These are phyloP conservation scores for Schizochytrium sp. DNA, from an alignment of 108 stramenopile genomes.

Conservation along the genomic window DNA sequence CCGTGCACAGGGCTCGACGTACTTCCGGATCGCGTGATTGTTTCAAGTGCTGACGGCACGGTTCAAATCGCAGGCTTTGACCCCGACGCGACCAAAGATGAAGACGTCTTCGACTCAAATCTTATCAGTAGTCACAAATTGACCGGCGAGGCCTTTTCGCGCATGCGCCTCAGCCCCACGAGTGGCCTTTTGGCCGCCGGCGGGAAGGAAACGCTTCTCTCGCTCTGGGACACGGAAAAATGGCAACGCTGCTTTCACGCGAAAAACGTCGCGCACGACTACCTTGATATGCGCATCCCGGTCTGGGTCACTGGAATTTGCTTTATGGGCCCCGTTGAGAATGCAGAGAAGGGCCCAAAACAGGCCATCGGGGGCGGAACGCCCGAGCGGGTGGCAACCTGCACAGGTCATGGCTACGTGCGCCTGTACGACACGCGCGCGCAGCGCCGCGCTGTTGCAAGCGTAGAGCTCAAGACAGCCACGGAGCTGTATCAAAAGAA, in stretches of 20 bases:
- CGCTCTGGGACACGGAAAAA: background rate
- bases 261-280: background rate
- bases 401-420: background rate
- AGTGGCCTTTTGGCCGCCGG: background rate
- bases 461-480: background rate
- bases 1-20: background rate
- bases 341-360: background rate
- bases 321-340: background rate
- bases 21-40: background rate
- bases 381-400: background rate
- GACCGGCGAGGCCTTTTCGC: background rate
- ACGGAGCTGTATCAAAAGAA: background rate
- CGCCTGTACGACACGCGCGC: conserved; percentile 4
- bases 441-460: background rate
- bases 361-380: background rate
- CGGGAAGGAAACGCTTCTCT: background rate
- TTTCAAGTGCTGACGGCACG: background rate
- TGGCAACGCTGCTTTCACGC: background rate
- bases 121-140: background rate
- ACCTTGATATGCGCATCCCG: background rate
- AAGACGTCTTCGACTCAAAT: background rate
- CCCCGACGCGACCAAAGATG: background rate
- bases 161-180: background rate
- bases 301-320: conserved; percentile 14
- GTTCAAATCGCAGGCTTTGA: background rate